These are phyloP conservation scores for Yamadazyma dendronema DNA, from an alignment of 1,139 yeast genomes.

Conservation along the genomic window DNA sequence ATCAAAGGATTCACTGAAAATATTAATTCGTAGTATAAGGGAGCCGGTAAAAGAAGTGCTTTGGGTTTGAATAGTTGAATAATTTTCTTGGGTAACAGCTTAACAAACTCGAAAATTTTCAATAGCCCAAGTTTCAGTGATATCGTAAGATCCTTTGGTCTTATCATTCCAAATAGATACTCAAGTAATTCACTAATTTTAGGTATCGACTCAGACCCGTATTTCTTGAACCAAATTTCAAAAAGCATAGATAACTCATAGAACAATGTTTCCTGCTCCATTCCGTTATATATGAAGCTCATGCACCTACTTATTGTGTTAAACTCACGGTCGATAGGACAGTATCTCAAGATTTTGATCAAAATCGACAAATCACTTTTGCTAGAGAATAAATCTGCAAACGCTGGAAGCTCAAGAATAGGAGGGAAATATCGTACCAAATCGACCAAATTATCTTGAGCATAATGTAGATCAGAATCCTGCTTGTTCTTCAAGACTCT, in stretches of 20 bases:
- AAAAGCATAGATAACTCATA: slow-evolving; percentile 1
- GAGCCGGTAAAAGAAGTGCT: slow-evolving; percentile 8
- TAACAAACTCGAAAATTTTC: slow-evolving; percentile 7
- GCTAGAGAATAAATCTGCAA: not conserved
- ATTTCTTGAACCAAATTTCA: slow-evolving; percentile 1
- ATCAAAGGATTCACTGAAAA: slow-evolving; percentile 30
- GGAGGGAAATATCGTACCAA: slow-evolving; percentile 2
- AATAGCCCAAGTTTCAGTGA: slow-evolving; percentile 7
- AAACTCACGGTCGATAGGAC: not conserved
- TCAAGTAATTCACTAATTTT: slow-evolving; percentile 2
- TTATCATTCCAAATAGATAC: slow-evolving; percentile 3
- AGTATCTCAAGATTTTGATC: not conserved
- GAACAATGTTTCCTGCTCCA: not conserved
- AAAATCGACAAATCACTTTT: not conserved
- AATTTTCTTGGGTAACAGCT: not conserved
- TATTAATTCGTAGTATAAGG: slow-evolving; percentile 10
- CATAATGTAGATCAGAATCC: not conserved
- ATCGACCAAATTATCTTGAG: slow-evolving; percentile 1
- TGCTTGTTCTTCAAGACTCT: not conserved
- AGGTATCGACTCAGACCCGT: not conserved
- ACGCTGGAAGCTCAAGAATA: not conserved
- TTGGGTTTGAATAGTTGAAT: slow-evolving; percentile 3
- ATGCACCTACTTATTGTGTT: not conserved
- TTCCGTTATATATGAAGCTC: not conserved
- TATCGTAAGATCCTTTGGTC: slow-evolving; percentile 1